Percentiles rank a stretch among this genome's conserved stretches.
Evolutionary conservation across 2,329 filamentous ascomycete genomes (phyloP).

Genomic region (Diplodia scrobiculata): DNA sequence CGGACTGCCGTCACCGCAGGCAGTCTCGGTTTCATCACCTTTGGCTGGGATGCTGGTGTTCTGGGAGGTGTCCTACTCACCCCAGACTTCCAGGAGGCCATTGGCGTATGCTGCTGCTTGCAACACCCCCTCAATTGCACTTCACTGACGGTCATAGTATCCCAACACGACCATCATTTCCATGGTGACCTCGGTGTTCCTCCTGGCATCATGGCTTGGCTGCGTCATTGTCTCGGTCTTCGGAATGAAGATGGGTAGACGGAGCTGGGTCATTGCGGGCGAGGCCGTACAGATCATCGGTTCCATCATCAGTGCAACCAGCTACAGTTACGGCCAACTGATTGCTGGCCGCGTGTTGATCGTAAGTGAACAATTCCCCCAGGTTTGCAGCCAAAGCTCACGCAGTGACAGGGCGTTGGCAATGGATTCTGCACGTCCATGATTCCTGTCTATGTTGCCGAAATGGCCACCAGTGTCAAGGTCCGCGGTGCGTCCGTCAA

Average conservation of each 20-base stretch:
- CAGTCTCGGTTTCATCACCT: slow-evolving; percentile 42
- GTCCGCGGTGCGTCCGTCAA: slow-evolving; percentile 39
- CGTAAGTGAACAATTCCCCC: slow-evolving; percentile 28
- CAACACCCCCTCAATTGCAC: not conserved
- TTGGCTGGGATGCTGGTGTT: slow-evolving; percentile 44
- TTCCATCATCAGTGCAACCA: slow-evolving; percentile 37
- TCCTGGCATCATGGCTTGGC: slow-evolving; percentile 40
- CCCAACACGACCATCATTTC: slow-evolving; percentile 36
- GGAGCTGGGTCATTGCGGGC: slow-evolving; percentile 37
- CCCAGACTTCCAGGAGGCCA: slow-evolving; percentile 38
- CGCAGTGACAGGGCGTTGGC: slow-evolving; percentile 38
- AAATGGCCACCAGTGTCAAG: slow-evolving; percentile 37
- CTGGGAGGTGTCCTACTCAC: slow-evolving; percentile 41
- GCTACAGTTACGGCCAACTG: slow-evolving; percentile 38
- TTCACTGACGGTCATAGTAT: slow-evolving; percentile 30
- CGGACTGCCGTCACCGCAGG: slow-evolving; percentile 27
- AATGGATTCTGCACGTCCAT: slow-evolving; percentile 41
- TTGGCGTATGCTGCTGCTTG: slow-evolving; percentile 33
- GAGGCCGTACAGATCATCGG: slow-evolving; percentile 38
- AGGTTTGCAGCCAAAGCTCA: not conserved
- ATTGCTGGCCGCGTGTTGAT: slow-evolving; percentile 38
- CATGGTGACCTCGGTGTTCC: slow-evolving; percentile 37
- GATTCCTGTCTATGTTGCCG: slow-evolving; percentile 39
- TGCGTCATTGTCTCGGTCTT: slow-evolving; percentile 36
- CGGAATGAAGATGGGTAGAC: slow-evolving; percentile 35